phyloP scores from a whole-genome alignment of 306 rosid genomes.

The Prunus padus region DNA sequence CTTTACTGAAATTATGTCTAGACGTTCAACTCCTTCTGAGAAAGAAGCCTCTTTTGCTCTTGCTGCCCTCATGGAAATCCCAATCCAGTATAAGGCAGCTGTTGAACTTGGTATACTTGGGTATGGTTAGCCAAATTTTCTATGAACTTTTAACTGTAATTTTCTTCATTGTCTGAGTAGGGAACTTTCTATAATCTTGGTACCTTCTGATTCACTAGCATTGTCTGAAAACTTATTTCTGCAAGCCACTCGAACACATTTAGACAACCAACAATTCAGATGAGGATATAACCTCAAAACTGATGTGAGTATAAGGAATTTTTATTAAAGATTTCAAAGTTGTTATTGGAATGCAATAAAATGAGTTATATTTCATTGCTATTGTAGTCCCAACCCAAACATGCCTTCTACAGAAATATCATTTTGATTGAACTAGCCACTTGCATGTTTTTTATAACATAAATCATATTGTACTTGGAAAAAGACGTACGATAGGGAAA shows the following conservation, averaged over 20 bases:
- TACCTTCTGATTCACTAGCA: neutral
- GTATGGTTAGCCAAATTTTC: conserved; percentile 33
- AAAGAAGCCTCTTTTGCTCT: conserved; percentile 89
- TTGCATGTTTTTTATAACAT: conserved; percentile 5
- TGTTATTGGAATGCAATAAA: neutral
- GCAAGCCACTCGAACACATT: neutral
- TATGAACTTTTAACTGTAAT: neutral
- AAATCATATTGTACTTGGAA: conserved; percentile 15
- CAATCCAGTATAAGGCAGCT: conserved; percentile 83
- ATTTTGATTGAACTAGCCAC: neutral
- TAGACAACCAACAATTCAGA: neutral
- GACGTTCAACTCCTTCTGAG: conserved; percentile 33
- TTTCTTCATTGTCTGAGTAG: neutral
- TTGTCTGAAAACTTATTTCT: neutral
- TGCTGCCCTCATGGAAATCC: conserved; percentile 95
- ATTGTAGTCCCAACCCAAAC: neutral
- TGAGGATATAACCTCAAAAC: neutral
- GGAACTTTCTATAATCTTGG: neutral
- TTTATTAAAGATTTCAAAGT: neutral
- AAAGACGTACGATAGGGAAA: conserved; percentile 59
- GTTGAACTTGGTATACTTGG: conserved; percentile 60
- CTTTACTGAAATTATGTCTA: conserved; percentile 67
- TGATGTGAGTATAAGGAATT: neutral
- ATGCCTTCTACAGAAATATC: neutral
- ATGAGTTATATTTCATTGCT: no score